Base-by-base conservation (phyloP, 1,284 basidiomycete genomes). In the Cutaneotrichosporon sp. region DNA sequence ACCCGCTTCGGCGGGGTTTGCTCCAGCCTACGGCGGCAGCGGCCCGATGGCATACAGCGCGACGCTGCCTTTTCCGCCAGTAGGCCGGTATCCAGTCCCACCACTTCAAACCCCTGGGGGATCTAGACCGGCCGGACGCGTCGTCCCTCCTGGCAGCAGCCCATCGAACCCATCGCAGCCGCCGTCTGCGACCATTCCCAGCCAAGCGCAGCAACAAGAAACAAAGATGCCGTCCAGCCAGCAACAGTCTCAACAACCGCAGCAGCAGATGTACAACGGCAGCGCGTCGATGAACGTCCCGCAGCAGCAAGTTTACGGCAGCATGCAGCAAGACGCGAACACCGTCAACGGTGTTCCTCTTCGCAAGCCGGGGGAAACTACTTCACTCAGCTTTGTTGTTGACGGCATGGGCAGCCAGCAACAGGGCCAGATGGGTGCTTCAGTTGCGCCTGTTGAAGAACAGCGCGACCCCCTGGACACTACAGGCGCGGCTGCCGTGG, bases 311-410 rank as follows among this genome's bases (percentile, higher is more conserved):
- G 36, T 36, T 14, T 41, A 50, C 22, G 12, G 30, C 10, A 36
- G 15, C 39, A 38, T 33, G 21, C 26, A n/a, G 49, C 17, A 33
- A 46, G 46, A 39, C 39, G 46, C 23, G 13, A 30, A 20, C 37
- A 20, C 17, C 23, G 23, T n/a, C 13, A 49, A 49, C 20, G 47
- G 47, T 12, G 39, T 22, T 10, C 38, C 38, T 30, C 33, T 40
- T 20, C 47, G 47, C 23, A 49, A 49, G 47, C 30, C 39, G 2
- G 47, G 47, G 15, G 47, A 49, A 34, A 40, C 23, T 13, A 41
- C 53, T 13, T 50, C 48, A 21, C 48, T 55, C 33, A 49, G 53
- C 17, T 50, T 55, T n/a, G 44, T 55, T 39, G 53, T 55, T 17
- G 53, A 55, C 36, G 33, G 47, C 20, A 48, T 52, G 26, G 46